phyloP scores from a whole-genome alignment of 2,329 filamentous ascomycete genomes.

The Arthrocladium fulminans region DNA sequence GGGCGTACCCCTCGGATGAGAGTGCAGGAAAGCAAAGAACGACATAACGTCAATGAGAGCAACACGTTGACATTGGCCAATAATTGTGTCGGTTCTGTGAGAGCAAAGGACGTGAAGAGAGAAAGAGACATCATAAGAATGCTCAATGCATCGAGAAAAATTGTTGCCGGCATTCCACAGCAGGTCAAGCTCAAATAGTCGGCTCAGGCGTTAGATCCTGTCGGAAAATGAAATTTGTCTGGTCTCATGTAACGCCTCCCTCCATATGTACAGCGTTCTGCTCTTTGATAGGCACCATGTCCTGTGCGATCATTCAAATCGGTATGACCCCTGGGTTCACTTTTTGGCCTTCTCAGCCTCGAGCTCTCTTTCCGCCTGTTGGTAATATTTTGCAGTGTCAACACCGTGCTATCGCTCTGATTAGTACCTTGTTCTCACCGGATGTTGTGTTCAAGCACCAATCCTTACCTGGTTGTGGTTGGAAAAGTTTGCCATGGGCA shows the following conservation, averaged over 20 bases:
- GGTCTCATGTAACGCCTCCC: not conserved
- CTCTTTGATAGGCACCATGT: not conserved
- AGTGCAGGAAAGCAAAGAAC: too few relatives aligned
- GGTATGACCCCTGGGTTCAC: not conserved
- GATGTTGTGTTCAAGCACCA: not conserved
- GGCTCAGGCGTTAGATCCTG: not conserved
- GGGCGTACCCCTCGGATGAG: too few relatives aligned
- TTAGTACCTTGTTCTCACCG: constrained; percentile 8
- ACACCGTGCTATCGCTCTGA: constrained; percentile 65
- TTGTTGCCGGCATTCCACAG: too few relatives aligned
- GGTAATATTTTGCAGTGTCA: constrained; percentile 97
- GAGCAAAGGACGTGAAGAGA: too few relatives aligned
- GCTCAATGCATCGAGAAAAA: too few relatives aligned
- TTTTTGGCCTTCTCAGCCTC: constrained; percentile 57
- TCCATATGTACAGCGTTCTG: not conserved
- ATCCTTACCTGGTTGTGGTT: constrained; percentile 69
- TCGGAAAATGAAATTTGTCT: not conserved
- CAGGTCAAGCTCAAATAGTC: not conserved
- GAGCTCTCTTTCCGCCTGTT: constrained; percentile 85
- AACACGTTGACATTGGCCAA: too few relatives aligned
- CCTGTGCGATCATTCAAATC: not conserved
- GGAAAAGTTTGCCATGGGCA: constrained; percentile 98
- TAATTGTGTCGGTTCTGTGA: too few relatives aligned
- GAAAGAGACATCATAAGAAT: too few relatives aligned
- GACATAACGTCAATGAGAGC: too few relatives aligned